These are phyloP conservation scores for Carpinus fangiana DNA, from an alignment of 306 rosid species.

Conservation along the genomic window DNA sequence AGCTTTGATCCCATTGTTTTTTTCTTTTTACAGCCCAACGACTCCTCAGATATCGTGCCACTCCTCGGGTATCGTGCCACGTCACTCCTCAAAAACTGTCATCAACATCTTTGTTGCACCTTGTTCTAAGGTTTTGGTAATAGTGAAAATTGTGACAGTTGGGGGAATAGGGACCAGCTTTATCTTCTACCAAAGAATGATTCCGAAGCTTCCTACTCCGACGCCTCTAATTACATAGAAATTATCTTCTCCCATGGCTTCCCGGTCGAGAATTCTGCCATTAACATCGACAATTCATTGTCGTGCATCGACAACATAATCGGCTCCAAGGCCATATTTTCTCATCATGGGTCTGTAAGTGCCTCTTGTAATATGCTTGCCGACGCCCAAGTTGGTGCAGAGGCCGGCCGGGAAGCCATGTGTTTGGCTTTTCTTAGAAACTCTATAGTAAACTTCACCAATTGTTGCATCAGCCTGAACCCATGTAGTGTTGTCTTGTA, in stretches of 20 bases:
- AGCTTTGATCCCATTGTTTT: no score
- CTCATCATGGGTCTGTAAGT: constrained; percentile 84
- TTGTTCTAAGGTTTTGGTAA: constrained; percentile 53
- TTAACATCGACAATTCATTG: constrained; percentile 44
- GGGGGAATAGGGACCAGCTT: constrained; percentile 72
- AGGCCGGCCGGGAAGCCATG: constrained; percentile 83
- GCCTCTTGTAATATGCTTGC: constrained; percentile 87
- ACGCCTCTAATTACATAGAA: constrained; percentile 97
- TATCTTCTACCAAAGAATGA: constrained; percentile 85
- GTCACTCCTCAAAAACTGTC: no score
- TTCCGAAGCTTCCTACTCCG: constrained; percentile 83
- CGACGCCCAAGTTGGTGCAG: constrained; percentile 77
- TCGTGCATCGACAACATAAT: constrained; percentile 65
- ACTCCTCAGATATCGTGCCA: no score
- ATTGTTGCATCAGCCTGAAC: constrained; percentile 77
- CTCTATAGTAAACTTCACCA: constrained; percentile 76
- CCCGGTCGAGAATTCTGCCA: constrained; percentile 56
- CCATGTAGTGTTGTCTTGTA: constrained; percentile 57
- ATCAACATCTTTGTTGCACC: constrained; percentile 44
- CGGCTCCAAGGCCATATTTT: constrained; percentile 76
- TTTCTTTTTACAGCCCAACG: no score
- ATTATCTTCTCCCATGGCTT: constrained; percentile 77
- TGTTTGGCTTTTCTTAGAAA: constrained; percentile 52
- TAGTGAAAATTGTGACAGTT: constrained; percentile 70
- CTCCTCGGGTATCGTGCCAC: no score